phyloP scores from a whole-genome alignment of 345 rosid species.

The Reutealis trisperma region DNA sequence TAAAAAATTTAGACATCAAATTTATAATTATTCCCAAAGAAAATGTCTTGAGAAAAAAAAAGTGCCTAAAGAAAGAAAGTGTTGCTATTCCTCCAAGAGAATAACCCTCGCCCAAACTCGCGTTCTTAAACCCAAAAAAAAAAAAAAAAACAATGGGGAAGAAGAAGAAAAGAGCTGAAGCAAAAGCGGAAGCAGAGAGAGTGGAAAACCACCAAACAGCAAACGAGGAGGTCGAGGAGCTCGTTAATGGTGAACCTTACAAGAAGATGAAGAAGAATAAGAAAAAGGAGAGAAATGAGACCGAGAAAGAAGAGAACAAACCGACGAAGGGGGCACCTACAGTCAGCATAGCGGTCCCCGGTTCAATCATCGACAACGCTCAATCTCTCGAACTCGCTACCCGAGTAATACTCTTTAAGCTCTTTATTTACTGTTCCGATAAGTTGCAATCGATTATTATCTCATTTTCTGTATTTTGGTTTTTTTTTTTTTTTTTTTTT shows the following conservation, averaged over 20 bases:
- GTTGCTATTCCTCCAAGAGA: no score
- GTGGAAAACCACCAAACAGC: background rate
- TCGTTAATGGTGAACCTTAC: conserved; percentile 36
- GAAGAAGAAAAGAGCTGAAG: conserved; percentile 49
- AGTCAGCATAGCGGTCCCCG: conserved; percentile 83
- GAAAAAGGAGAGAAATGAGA: conserved; percentile 20
- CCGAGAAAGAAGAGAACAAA: conserved; percentile 27
- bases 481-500: background rate
- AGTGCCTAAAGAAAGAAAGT: no score
- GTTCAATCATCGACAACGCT: conserved; percentile 91
- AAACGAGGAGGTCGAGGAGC: conserved; percentile 13
- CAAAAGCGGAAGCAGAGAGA: conserved; percentile 18
- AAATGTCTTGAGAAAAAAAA: no score
- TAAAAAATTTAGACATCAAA: no score
- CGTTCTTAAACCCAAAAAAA: background rate
- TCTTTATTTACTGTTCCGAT: conserved; percentile 8
- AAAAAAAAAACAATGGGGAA: conserved; percentile 52
- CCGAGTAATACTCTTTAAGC: conserved; percentile 47
- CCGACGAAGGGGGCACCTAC: conserved; percentile 46
- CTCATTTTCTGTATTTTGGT: background rate
- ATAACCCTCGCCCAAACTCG: background rate
- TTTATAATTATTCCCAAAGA: no score
- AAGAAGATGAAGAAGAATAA: conserved; percentile 37
- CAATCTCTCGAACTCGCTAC: conserved; percentile 95
- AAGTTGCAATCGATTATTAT: background rate